phyloP scores from a whole-genome alignment of 768 basidiomycete genomes.

The Kwoniella heveanensis region DNA sequence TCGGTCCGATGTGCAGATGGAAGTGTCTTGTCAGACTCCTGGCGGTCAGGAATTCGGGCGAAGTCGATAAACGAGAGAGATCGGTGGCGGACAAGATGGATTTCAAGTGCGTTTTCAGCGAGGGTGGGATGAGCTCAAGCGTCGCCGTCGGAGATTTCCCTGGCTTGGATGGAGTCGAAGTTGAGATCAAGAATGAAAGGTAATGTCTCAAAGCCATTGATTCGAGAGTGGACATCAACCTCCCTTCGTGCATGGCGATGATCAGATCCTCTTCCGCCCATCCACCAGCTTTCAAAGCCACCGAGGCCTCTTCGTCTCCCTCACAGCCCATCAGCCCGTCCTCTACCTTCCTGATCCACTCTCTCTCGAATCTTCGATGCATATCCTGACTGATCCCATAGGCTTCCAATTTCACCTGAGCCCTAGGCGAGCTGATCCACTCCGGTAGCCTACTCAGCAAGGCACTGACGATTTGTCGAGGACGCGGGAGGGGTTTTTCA shows the following conservation, averaged over 20 bases:
- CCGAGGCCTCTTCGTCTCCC: slow-evolving; percentile 15
- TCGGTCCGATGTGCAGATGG: slow-evolving; percentile 95
- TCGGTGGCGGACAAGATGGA: slow-evolving; percentile 35
- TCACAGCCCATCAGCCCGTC: slow-evolving; percentile 1
- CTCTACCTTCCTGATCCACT: slow-evolving; percentile 19
- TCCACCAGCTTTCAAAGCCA: slow-evolving; percentile 15
- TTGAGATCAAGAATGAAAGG: slow-evolving; percentile 15
- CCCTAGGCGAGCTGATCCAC: slow-evolving; percentile 26
- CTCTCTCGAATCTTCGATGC: not conserved
- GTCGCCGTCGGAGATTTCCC: not conserved
- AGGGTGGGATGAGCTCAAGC: not conserved
- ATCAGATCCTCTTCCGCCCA: slow-evolving; percentile 35
- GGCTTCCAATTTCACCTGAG: slow-evolving; percentile 20
- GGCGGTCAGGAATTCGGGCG: slow-evolving; percentile 37
- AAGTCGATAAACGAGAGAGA: slow-evolving; percentile 43
- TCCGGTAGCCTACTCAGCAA: slow-evolving; percentile 32
- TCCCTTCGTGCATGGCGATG: slow-evolving; percentile 31
- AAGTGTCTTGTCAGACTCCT: slow-evolving; percentile 71
- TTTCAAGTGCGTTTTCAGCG: slow-evolving; percentile 24
- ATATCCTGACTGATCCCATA: slow-evolving; percentile 25
- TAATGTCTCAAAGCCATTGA: slow-evolving; percentile 37
- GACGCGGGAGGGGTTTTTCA: slow-evolving; percentile 20
- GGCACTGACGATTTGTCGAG: slow-evolving; percentile 11
- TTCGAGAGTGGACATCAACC: slow-evolving; percentile 40
- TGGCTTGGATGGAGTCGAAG: not conserved